A percentile compares a stretch with the other conserved stretches of the same genome.
phyloP scores from a whole-genome alignment of 2,329 filamentous ascomycete species.

The Rachicladosporium sp. region DNA sequence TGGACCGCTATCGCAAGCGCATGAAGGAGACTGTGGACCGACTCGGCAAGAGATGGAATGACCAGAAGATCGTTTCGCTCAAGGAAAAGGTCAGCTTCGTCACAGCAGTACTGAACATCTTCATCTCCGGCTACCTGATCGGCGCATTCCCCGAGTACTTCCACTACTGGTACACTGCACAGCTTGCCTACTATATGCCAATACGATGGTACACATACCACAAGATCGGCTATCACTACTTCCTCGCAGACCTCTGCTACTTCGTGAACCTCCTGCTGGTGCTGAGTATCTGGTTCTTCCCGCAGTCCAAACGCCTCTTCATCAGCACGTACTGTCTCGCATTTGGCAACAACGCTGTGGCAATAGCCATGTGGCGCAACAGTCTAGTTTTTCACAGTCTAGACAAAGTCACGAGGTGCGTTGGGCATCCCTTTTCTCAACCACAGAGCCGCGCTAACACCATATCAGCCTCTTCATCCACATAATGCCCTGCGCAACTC shows the following conservation, averaged over 20 bases:
- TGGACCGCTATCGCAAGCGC: constrained; percentile 77
- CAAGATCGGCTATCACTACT: constrained; percentile 88
- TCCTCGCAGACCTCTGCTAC: constrained; percentile 93
- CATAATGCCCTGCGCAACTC: constrained; percentile 91
- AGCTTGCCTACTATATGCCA: constrained; percentile 74
- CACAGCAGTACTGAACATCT: constrained; percentile 90
- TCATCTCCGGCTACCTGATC: constrained; percentile 88
- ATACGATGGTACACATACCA: constrained; percentile 88
- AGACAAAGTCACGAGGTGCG: constrained; percentile 78
- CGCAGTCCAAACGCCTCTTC: constrained; percentile 78
- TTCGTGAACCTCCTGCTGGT: constrained; percentile 85
- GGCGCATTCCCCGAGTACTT: constrained; percentile 77
- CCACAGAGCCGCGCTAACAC: too few relatives aligned
- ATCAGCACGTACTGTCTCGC: constrained; percentile 85
- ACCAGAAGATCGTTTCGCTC: constrained; percentile 74
- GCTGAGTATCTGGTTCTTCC: constrained; percentile 81
- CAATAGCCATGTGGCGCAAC: constrained; percentile 98
- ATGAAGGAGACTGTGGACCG: constrained; percentile 86
- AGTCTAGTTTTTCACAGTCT: constrained; percentile 96
- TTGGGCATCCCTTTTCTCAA: too few relatives aligned
- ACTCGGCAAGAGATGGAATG: constrained; percentile 73
- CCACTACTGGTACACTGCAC: constrained; percentile 66
- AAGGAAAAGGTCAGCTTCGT: constrained; percentile 96
- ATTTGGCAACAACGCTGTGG: constrained; percentile 92
- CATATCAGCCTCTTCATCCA: constrained; percentile 72